phyloP scores from a whole-genome alignment of 2,329 filamentous ascomycete species.

The Botryotinia calthae region DNA sequence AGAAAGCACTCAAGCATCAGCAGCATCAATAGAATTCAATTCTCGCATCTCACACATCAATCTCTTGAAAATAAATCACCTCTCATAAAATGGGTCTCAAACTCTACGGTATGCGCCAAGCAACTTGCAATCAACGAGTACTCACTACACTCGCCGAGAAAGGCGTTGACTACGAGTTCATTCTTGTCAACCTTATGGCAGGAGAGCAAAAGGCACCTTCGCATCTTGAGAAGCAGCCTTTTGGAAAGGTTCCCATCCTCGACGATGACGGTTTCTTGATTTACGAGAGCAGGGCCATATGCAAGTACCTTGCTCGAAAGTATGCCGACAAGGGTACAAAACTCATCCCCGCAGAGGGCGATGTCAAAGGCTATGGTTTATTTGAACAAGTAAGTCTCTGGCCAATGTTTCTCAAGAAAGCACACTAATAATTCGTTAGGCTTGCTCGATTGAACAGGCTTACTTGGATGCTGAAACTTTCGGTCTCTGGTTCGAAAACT shows the following conservation, averaged over 20 bases:
- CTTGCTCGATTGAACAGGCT: background rate
- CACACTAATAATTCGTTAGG: background rate
- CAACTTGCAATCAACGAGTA: constrained; percentile 37
- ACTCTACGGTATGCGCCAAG: constrained; percentile 34
- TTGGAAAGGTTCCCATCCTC: constrained; percentile 41
- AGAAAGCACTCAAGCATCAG: constrained; percentile 4
- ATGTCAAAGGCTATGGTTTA: constrained; percentile 32
- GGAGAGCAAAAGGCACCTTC: constrained; percentile 34
- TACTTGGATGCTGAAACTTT: background rate
- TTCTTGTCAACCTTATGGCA: constrained; percentile 31
- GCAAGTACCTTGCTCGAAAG: constrained; percentile 35
- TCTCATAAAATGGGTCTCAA: constrained; percentile 37
- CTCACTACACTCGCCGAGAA: constrained; percentile 37
- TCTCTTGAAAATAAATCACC: background rate
- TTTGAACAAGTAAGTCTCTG: constrained; percentile 22
- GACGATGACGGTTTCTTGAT: constrained; percentile 39
- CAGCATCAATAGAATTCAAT: background rate
- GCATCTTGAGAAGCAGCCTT: constrained; percentile 36
- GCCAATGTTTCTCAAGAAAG: no score
- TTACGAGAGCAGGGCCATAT: constrained; percentile 36
- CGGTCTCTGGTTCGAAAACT: background rate
- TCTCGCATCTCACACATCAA: background rate
- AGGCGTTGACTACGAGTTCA: constrained; percentile 34
- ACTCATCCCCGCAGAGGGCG: constrained; percentile 30
- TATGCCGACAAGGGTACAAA: constrained; percentile 36